phyloP scores from a whole-genome alignment of 2,329 filamentous ascomycete species.

The Colletotrichum sojae region DNA sequence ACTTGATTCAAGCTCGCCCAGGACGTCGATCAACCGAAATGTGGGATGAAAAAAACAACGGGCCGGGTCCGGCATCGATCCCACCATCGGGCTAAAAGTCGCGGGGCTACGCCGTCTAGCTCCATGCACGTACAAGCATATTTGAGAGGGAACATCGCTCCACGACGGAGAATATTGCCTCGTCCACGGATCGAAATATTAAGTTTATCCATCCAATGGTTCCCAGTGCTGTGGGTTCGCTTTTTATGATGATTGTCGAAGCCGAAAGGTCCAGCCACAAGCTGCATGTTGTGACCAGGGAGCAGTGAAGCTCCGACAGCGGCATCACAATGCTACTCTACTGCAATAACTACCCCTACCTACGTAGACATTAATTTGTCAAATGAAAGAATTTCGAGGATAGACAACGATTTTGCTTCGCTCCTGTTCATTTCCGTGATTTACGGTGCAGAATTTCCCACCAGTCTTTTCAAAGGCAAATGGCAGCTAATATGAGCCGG shows the following conservation, averaged over 20 bases:
- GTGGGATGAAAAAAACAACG: not conserved
- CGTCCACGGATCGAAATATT: slow-evolving; percentile 19
- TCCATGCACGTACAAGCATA: slow-evolving; percentile 29
- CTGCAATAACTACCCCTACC: no score
- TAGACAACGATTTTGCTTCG: no score
- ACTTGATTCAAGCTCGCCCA: slow-evolving; percentile 24
- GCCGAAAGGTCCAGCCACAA: not conserved
- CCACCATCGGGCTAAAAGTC: slow-evolving; percentile 1
- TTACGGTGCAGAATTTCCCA: no score
- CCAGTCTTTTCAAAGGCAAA: no score
- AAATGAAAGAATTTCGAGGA: no score
- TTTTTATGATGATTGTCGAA: slow-evolving; percentile 15
- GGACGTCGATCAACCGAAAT: slow-evolving; percentile 30
- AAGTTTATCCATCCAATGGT: slow-evolving; percentile 29
- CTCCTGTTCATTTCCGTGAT: no score
- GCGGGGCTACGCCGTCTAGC: not conserved
- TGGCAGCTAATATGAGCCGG: no score
- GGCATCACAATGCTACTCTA: not conserved
- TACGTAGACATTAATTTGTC: no score
- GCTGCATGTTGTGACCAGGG: not conserved
- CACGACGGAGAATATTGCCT: slow-evolving; percentile 15
- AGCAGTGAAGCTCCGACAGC: not conserved
- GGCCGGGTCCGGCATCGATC: no score
- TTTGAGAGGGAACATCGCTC: slow-evolving; percentile 7
- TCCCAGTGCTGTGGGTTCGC: slow-evolving; percentile 9